Conservation (phyloP, 139 green algal genomes). For the Limnomonas spitsbergensis region DNA sequence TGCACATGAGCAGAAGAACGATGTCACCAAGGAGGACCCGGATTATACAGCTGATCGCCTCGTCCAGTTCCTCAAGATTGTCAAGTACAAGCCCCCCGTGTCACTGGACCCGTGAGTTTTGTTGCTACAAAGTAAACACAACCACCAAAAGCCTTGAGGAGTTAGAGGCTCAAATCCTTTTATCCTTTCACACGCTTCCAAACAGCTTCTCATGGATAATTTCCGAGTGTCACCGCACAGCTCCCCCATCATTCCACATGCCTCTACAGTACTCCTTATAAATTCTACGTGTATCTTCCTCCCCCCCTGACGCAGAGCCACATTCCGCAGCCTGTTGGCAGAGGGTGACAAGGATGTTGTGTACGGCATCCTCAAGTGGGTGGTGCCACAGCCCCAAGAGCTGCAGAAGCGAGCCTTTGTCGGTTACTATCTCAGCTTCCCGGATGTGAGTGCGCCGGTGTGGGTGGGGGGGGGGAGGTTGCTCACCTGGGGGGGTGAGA, state of each 20-base stretch:
- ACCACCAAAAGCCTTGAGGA: not conserved
- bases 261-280: not conserved
- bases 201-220: too few relatives aligned
- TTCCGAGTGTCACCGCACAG: too few relatives aligned
- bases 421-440: conserved; percentile 56
- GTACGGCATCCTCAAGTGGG: conserved; percentile 52
- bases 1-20: conserved; percentile 34
- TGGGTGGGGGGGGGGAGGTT: not conserved
- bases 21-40: conserved; percentile 36
- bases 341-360: conserved; percentile 46
- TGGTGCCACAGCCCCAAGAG: conserved; percentile 51
- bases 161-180: not conserved
- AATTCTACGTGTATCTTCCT: not conserved
- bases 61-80: conserved; percentile 49
- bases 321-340: conserved; percentile 45
- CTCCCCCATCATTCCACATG: not conserved
- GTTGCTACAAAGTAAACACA: not conserved
- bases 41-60: conserved; percentile 51
- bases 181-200: not conserved
- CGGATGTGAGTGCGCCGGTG: conserved; percentile 41
- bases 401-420: conserved; percentile 63
- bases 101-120: conserved; percentile 48
- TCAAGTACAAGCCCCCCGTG: conserved; percentile 55
- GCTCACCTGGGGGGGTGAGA: too few relatives aligned
- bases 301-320: conserved; percentile 21